phyloP scores from a whole-genome alignment of 495 filamentous ascomycete genomes.

The Aspergillus conjunctus region DNA sequence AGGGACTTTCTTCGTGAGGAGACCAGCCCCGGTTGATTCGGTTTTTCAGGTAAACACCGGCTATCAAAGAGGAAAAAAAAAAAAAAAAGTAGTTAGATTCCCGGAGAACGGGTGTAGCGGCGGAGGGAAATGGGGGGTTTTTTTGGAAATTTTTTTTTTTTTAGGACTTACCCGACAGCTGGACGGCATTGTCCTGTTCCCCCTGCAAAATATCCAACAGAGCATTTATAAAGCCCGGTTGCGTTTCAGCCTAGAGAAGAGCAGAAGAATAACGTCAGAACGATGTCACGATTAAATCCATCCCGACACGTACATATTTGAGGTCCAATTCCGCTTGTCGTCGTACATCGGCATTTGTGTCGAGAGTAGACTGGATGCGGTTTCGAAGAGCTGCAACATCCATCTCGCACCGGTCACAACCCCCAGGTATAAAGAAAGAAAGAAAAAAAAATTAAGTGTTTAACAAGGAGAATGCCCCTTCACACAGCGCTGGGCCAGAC shows the following conservation, averaged over 20 bases:
- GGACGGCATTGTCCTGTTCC: slow-evolving; percentile 80
- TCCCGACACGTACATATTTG: slow-evolving; percentile 73
- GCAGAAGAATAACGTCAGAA: slow-evolving; percentile 10
- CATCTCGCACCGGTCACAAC: slow-evolving; percentile 59
- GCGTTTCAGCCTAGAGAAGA: slow-evolving; percentile 76
- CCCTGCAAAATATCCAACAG: slow-evolving; percentile 86
- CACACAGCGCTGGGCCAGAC: slow-evolving; percentile 23
- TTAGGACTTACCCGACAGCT: slow-evolving; percentile 73
- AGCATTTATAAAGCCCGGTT: slow-evolving; percentile 86
- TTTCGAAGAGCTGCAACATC: slow-evolving; percentile 82
- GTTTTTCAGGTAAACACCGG: slow-evolving; percentile 97
- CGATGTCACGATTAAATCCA: slow-evolving; percentile 9
- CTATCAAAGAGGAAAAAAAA: slow-evolving; percentile 56
- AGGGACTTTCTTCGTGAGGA: slow-evolving; percentile 65
- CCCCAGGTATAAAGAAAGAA: slow-evolving; percentile 38
- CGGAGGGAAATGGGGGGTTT: not conserved
- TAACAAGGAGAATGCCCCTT: slow-evolving; percentile 31
- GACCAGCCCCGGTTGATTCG: slow-evolving; percentile 90
- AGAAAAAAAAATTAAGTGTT: slow-evolving; percentile 32
- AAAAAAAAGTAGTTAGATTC: too few relatives aligned
- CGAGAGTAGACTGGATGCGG: slow-evolving; percentile 86
- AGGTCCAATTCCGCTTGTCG: slow-evolving; percentile 88
- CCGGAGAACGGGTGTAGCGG: not conserved
- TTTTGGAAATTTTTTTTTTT: not conserved
- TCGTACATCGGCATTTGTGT: slow-evolving; percentile 80